Conservation (phyloP, 805 yeast species). For the Barnettozyma siamensis region DNA sequence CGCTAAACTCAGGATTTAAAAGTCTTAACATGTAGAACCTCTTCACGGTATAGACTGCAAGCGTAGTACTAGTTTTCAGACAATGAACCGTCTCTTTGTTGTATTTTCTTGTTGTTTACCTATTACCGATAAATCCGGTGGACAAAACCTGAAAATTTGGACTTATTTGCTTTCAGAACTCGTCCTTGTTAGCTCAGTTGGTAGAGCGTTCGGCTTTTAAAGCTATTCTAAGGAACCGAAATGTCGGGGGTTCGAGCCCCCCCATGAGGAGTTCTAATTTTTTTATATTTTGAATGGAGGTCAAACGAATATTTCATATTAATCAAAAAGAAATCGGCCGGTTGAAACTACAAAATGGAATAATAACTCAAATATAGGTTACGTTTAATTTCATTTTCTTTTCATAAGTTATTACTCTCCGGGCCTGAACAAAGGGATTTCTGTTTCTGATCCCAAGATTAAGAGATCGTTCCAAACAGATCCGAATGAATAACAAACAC, state of each 20-base stretch:
- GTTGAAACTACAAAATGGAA: too few relatives aligned
- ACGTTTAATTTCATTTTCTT: too few relatives aligned
- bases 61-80: too few relatives aligned
- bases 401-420: not conserved
- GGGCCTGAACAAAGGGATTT: conserved; percentile 2
- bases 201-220: conserved; percentile 17
- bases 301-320: too few relatives aligned
- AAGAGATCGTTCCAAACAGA: conserved; percentile 38
- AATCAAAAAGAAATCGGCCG: not conserved
- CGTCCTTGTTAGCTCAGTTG: conserved; percentile 16
- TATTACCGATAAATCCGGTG: not conserved
- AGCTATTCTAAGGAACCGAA: conserved; percentile 12
- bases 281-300: conserved; percentile 1
- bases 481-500: conserved; percentile 80
- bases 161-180: conserved; percentile 5
- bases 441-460: conserved; percentile 7
- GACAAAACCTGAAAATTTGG: not conserved
- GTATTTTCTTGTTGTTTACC: too few relatives aligned
- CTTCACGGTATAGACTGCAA: too few relatives aligned
- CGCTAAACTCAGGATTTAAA: too few relatives aligned
- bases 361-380: too few relatives aligned
- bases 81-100: too few relatives aligned
- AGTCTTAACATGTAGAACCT: too few relatives aligned
- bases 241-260: conserved; percentile 18
- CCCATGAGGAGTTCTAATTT: conserved; percentile 14